Evolutionary conservation across 805 yeast genomes (phyloP).

Genomic region (Hanseniaspora lachancei): DNA sequence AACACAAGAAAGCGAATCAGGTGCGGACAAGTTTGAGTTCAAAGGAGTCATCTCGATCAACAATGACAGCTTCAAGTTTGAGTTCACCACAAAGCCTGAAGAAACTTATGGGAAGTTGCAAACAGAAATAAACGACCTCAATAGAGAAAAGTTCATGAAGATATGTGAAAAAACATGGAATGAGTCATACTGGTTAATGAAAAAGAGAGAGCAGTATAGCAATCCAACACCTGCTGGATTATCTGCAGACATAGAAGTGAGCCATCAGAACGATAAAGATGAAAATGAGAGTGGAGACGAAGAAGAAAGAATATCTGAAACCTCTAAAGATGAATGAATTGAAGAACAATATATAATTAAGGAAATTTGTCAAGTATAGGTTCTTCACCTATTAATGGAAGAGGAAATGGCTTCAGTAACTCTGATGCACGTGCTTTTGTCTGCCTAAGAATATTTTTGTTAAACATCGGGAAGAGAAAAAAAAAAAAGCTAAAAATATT

Average conservation of each 20-base stretch:
- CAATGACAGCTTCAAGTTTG: conserved; percentile 10
- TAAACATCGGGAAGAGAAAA: no score
- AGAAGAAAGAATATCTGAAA: not conserved
- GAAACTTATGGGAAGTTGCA: not conserved
- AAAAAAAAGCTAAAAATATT: no score
- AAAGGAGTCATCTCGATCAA: not conserved
- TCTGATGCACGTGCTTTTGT: no score
- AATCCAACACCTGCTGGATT: not conserved
- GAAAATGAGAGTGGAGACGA: not conserved
- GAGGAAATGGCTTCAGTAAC: no score
- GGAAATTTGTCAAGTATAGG: no score
- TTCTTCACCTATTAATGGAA: no score
- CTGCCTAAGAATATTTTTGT: no score
- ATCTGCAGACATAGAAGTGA: not conserved
- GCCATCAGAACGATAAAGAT: not conserved
- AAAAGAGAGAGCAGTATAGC: conserved; percentile 6
- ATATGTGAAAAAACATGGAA: conserved; percentile 14
- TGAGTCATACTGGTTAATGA: conserved; percentile 8
- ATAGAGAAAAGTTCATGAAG: conserved; percentile 11
- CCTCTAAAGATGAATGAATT: not conserved
- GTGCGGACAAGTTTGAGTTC: not conserved
- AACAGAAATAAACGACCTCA: conserved; percentile 1
- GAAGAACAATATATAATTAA: no score
- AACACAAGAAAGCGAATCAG: not conserved
- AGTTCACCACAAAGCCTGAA: not conserved